phyloP scores from a whole-genome alignment of 192 early-diverging fungal species.

The Podila verticillata region DNA sequence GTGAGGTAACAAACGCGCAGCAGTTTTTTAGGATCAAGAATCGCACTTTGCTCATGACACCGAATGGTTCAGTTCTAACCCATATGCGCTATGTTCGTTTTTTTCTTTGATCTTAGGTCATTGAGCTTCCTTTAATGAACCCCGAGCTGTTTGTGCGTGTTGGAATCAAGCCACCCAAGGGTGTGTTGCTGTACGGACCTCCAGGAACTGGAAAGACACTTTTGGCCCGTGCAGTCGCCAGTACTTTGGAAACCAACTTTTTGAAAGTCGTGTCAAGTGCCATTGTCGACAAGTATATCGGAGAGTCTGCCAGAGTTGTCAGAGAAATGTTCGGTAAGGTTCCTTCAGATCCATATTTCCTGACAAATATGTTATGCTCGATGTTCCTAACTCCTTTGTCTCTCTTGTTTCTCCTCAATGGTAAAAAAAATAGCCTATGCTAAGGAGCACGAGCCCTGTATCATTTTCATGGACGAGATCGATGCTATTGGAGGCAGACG shows the following conservation, averaged over 20 bases:
- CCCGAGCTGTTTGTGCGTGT: constrained; percentile 98
- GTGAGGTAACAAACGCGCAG: constrained; percentile 70
- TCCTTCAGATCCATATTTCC: not conserved
- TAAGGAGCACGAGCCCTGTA: constrained; percentile 98
- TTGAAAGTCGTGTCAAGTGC: constrained; percentile 98
- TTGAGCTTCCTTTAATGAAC: constrained; percentile 98
- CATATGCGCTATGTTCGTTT: not conserved
- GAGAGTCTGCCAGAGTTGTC: constrained; percentile 96
- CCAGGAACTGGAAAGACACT: constrained; percentile 99
- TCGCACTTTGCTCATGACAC: no score
- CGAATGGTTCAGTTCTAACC: not conserved
- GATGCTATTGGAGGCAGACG: constrained; percentile 99
- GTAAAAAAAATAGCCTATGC: constrained; percentile 80
- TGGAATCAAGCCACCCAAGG: constrained; percentile 98
- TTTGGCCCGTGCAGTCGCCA: constrained; percentile 96
- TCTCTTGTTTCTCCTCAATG: constrained; percentile 1
- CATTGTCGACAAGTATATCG: constrained; percentile 99
- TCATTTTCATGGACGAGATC: constrained; percentile 99
- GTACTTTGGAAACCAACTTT: constrained; percentile 97
- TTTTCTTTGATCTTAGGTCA: constrained; percentile 64
- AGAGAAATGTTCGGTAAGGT: constrained; percentile 97
- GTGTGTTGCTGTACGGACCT: constrained; percentile 95
- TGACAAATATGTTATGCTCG: not conserved
- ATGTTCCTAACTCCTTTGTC: not conserved
- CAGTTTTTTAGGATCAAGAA: no score